phyloP scores from a whole-genome alignment of 1,139 yeast species.

The Yamadazyma sp. region DNA sequence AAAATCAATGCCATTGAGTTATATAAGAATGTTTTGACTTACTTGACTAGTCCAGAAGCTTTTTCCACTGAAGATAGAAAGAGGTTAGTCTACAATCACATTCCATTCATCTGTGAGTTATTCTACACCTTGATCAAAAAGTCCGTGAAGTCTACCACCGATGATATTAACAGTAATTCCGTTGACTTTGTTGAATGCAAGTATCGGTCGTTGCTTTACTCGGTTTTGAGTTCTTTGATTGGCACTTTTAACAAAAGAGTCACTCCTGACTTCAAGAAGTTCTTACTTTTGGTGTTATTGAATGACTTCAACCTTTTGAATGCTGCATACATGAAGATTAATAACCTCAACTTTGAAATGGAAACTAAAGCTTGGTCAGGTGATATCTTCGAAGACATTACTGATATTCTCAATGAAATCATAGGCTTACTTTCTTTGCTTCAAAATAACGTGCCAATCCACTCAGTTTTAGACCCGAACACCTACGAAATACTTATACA shows the following conservation, averaged over 20 bases:
- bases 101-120: slow-evolving; percentile 20
- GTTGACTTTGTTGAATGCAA: slow-evolving; percentile 22
- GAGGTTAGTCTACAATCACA: slow-evolving; percentile 28
- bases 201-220: slow-evolving; percentile 30
- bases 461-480: slow-evolving; percentile 9
- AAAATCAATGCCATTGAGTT: slow-evolving; percentile 52
- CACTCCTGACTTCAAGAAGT: slow-evolving; percentile 17
- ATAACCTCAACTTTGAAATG: slow-evolving; percentile 6
- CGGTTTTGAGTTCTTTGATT: slow-evolving; percentile 26
- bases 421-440: slow-evolving; percentile 14
- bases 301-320: slow-evolving; percentile 11
- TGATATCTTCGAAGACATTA: slow-evolving; percentile 12
- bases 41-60: slow-evolving; percentile 55
- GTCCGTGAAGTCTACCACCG: slow-evolving; percentile 19
- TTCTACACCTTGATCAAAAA: slow-evolving; percentile 19
- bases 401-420: slow-evolving; percentile 11
- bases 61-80: slow-evolving; percentile 32
- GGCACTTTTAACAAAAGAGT: slow-evolving; percentile 35
- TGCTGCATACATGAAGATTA: slow-evolving; percentile 9
- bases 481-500: slow-evolving; percentile 19
- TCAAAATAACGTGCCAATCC: slow-evolving; percentile 24
- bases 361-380: slow-evolving; percentile 6
- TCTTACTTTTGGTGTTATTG: slow-evolving; percentile 8
- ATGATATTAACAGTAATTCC: slow-evolving; percentile 15
- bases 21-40: slow-evolving; percentile 52